Evolutionary conservation across 495 filamentous ascomycete genomes (phyloP), one percentile per base, ranked within the genome.

Genomic region (Tuber melanosporum): DNA sequence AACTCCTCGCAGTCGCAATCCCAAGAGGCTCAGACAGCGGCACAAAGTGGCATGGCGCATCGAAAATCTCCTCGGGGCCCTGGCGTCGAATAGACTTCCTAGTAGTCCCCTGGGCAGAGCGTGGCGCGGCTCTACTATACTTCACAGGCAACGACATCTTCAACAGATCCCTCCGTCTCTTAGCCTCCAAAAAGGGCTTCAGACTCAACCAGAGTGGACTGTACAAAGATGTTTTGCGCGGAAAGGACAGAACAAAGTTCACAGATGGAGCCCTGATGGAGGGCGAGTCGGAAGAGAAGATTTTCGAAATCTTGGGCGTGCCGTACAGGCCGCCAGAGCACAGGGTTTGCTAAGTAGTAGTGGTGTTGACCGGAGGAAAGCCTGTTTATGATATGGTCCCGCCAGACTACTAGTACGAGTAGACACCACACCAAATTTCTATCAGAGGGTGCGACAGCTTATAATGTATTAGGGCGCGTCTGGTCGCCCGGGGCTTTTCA

Each of bases 81-180:
- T 84, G 82, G 82, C 78, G 82, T 43, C 73, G 82, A 19, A 76
- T 83, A 41, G 95, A 99, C 83, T 89, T 98, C 44, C 86, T 99
- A 0, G 88, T 97, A 22, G 95, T 97, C 19, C 94, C 94, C 0
- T 89, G 90, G 77, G 86, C 88, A 0, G 91, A 97, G 85, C 86
- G 94, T 62, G 95, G 95, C 4, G 95, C 95, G 1, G 94, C 95
- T 2, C 83, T 98, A 81, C 88, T 99, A 73, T 99, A 99, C 82
- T 99, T 98, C 80, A 98, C 95, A 0, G 95, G 95, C 2, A 96
- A 97, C 80, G 94, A 97, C 82, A 94, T 98, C 72, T 99, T 99
- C 86, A 99, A 99, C 81, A 87, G 95, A 44, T 95, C 92, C 75
- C 89, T 98, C 84, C 85, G 95, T 78, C 84, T 98, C 17, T 85